These are phyloP conservation scores for Sporothrix mexicana DNA, from an alignment of 2,329 filamentous ascomycete genomes.

Conservation along the genomic window DNA sequence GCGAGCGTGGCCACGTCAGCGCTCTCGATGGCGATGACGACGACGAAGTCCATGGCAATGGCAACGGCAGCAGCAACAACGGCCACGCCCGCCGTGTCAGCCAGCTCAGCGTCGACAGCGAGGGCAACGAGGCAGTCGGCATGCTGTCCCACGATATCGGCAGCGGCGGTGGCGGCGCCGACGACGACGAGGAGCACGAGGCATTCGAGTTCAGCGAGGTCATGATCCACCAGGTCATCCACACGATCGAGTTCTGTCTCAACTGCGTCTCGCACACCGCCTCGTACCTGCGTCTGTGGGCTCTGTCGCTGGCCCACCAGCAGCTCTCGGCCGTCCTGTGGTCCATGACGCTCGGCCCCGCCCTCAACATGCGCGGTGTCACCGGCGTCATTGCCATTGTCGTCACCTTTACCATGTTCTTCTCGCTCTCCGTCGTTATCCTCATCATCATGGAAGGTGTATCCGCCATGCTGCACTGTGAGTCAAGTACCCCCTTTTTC, in stretches of 20 bases:
- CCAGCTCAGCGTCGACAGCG: slow-evolving; percentile 59
- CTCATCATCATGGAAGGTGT: slow-evolving; percentile 96
- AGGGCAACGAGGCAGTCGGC: slow-evolving; percentile 75
- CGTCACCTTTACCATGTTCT: slow-evolving; percentile 85
- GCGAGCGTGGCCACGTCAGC: slow-evolving; percentile 85
- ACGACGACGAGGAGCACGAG: slow-evolving; percentile 73
- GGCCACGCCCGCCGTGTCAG: slow-evolving; percentile 54
- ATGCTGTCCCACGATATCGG: slow-evolving; percentile 85
- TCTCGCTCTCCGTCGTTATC: slow-evolving; percentile 71
- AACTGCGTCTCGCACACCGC: slow-evolving; percentile 99
- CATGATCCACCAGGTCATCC: slow-evolving; percentile 99
- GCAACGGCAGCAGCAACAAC: slow-evolving; percentile 65
- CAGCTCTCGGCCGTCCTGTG: slow-evolving; percentile 95
- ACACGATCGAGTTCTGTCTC: slow-evolving; percentile 98
- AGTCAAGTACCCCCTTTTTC: slow-evolving; percentile 28
- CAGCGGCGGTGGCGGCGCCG: slow-evolving; percentile 47
- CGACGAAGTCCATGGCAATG: slow-evolving; percentile 65
- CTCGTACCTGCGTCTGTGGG: slow-evolving; percentile 98
- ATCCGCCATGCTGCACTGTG: slow-evolving; percentile 84
- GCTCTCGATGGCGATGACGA: slow-evolving; percentile 86
- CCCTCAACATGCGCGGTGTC: slow-evolving; percentile 70
- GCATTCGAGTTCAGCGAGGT: slow-evolving; percentile 97
- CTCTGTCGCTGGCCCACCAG: slow-evolving; percentile 94
- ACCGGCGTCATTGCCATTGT: slow-evolving; percentile 81
- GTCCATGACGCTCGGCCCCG: slow-evolving; percentile 88